phyloP scores from a whole-genome alignment of 208 protist species.

The Leishmania braziliensis region DNA sequence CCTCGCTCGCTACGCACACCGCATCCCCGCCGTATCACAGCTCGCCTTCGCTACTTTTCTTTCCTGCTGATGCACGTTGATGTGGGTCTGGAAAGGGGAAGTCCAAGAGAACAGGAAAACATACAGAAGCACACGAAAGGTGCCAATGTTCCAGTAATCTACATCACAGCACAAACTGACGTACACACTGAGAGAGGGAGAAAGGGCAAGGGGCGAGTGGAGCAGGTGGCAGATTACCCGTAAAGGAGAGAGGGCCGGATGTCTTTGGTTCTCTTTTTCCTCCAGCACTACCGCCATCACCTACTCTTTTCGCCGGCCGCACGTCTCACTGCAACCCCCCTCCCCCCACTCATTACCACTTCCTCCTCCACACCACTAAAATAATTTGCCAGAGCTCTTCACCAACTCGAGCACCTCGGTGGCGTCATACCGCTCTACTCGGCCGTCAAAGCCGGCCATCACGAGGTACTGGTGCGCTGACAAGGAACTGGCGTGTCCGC shows the following conservation, averaged over 20 bases:
- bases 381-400: conserved; percentile 18
- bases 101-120: neutral
- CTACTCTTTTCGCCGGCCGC: neutral
- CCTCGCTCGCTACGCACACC: neutral
- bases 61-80: neutral
- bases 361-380: neutral
- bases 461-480: conserved; percentile 28
- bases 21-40: neutral
- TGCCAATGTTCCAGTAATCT: neutral
- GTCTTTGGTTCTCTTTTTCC: neutral
- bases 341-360: neutral
- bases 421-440: conserved; percentile 43
- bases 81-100: neutral
- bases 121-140: neutral
- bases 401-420: conserved; percentile 22
- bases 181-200: neutral
- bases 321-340: neutral
- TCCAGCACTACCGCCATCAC: neutral
- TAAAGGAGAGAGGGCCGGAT: neutral
- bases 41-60: neutral
- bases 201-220: neutral
- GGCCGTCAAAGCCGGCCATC: conserved; percentile 45
- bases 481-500: neutral
- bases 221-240: neutral
- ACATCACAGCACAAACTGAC: neutral